Base-by-base conservation (phyloP, 129 eudicot species). In the Dittrichia graveolens region DNA sequence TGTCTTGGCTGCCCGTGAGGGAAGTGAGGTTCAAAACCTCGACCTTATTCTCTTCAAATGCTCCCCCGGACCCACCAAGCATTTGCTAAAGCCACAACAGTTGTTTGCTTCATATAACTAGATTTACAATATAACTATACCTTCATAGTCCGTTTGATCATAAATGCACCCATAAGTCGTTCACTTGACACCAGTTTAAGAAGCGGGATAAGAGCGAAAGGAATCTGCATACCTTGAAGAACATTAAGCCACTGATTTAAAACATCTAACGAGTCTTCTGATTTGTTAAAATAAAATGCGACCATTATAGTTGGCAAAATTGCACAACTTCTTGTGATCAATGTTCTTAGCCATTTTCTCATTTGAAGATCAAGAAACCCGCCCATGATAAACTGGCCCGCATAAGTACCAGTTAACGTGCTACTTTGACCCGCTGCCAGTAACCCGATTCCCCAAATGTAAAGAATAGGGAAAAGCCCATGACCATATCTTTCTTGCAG, bases 361-460 rank as follows among this genome's bases (percentile, higher is more conserved):
- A 90, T 31, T 6, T 76, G 85, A 12, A 90, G 79, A 52, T 90
- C 73, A 60, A 90, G 87, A 74, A 90, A 90, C 38, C 91, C 92
- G 2, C 78, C 92, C 96, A 89, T 89, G 6, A 89, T 89, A 63
- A 89, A 84, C 77, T 89, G 92, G 24, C 92, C 92, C 0, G 92
- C 90, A 24, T 89, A 89, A 40, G 92, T 89, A 48, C 96, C 92
- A 8, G 96, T 87, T 16, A 90, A 66, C 24, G 96, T 90, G 71
- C 96, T 90, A 74, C 96, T 90, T 70, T 87, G 90, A 37, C 94
- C 96, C 24, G 96, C 94, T 24, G 96, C 85, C 38, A 90, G 78
- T 40, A 90, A 74, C 52, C 94, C 96, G 45, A 90, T 79, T 43
- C 91, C 96, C 96, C 96, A 87, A 9, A 90, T 87, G 77, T 90